Conservation (phyloP, 257 asterid genomes). For the Solanum stenotomum region DNA sequence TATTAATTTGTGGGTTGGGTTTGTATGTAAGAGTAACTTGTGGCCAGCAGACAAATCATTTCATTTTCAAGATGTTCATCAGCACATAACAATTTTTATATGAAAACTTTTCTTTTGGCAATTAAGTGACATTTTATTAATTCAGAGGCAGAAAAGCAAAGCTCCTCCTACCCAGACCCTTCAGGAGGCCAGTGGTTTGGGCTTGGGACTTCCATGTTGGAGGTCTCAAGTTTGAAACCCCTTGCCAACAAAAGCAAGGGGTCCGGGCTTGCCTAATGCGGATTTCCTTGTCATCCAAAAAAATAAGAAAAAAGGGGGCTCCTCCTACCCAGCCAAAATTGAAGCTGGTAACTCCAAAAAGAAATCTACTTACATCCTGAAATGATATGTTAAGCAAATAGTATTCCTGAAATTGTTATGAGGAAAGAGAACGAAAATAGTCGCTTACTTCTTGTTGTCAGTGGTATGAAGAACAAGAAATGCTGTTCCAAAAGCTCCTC, state of each 20-base stretch:
- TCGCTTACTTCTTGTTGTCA: conserved; percentile 70
- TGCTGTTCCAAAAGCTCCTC: conserved; percentile 74
- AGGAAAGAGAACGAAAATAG: background rate
- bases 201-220: background rate
- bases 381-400: background rate
- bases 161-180: background rate
- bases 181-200: background rate
- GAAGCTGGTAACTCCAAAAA: background rate
- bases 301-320: background rate
- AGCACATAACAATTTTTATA: background rate
- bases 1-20: background rate
- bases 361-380: background rate
- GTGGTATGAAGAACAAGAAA: conserved; percentile 67
- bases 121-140: background rate
- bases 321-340: background rate
- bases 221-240: background rate
- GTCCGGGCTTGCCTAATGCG: background rate
- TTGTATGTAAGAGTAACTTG: background rate
- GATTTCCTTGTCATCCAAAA: too few relatives aligned
- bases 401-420: background rate
- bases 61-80: background rate
- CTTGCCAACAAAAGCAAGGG: background rate
- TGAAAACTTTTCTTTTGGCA: background rate
- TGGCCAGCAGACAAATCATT: background rate
- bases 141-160: background rate